phyloP scores from a whole-genome alignment of 176 grass and related monocot species.

The Urochloa ruziziensis region DNA sequence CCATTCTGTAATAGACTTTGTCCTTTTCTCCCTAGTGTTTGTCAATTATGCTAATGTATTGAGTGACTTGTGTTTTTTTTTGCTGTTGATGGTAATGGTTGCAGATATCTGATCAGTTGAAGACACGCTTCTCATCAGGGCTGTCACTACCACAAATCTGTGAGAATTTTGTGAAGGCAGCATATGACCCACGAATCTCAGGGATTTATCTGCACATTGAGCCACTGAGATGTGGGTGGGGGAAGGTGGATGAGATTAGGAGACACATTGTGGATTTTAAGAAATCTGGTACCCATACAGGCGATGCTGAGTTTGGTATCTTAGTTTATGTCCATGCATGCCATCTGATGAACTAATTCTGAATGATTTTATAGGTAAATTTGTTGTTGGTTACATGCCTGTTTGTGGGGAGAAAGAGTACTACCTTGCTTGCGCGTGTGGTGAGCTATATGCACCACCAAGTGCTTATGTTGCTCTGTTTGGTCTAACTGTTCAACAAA shows the following conservation, averaged over 20 bases:
- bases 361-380: conserved; percentile 69
- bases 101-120: conserved; percentile 86
- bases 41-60: not conserved
- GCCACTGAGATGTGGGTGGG: conserved; percentile 83
- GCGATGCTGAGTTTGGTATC: conserved; percentile 5
- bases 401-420: conserved; percentile 97
- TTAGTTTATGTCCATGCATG: not conserved
- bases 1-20: not conserved
- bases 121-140: conserved; percentile 63
- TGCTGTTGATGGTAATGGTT: not conserved
- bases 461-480: conserved; percentile 89
- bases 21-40: not conserved
- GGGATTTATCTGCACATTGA: conserved; percentile 92
- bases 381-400: conserved; percentile 88
- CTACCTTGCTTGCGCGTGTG: conserved; percentile 85
- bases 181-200: conserved; percentile 88
- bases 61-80: not conserved
- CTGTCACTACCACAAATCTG: conserved; percentile 90
- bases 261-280: conserved; percentile 88
- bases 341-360: conserved; percentile 8
- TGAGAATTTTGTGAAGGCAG: conserved; percentile 85
- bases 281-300: conserved; percentile 76
- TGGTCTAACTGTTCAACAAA: conserved; percentile 82
- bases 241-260: conserved; percentile 88
- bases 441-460: conserved; percentile 82